phyloP scores from a whole-genome alignment of 176 grass and related monocot genomes.

The Elaeis guineensis region DNA sequence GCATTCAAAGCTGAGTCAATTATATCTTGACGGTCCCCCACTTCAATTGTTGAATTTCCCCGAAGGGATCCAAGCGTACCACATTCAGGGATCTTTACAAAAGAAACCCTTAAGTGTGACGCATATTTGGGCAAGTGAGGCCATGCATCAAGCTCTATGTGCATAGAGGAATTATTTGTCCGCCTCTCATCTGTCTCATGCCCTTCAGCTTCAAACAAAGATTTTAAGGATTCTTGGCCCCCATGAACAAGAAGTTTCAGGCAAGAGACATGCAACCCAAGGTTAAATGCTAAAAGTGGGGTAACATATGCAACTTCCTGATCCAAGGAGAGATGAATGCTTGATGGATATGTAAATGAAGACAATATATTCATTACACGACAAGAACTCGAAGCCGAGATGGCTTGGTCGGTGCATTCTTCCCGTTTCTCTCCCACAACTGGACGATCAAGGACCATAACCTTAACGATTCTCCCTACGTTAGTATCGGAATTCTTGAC shows the following conservation, averaged over 20 bases:
- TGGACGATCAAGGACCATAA: slow-evolving; percentile 44
- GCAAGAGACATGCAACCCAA: slow-evolving; percentile 69
- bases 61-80: slow-evolving; percentile 73
- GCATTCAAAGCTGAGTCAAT: slow-evolving; percentile 71
- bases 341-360: slow-evolving; percentile 27
- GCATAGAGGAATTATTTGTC: slow-evolving; percentile 30
- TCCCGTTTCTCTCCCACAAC: slow-evolving; percentile 9
- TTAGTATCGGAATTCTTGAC: slow-evolving; percentile 80
- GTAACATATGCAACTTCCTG: slow-evolving; percentile 58
- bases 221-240: slow-evolving; percentile 45
- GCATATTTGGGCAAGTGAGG: slow-evolving; percentile 65
- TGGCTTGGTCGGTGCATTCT: slow-evolving; percentile 13
- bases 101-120: slow-evolving; percentile 69
- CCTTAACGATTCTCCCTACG: slow-evolving; percentile 73
- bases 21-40: slow-evolving; percentile 70
- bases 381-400: slow-evolving; percentile 17
- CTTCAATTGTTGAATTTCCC: slow-evolving; percentile 46
- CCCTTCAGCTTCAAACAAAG: slow-evolving; percentile 27
- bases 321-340: slow-evolving; percentile 9
- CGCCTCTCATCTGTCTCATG: slow-evolving; percentile 1
- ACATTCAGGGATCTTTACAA: slow-evolving; percentile 86
- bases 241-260: slow-evolving; percentile 55
- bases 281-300: slow-evolving; percentile 91
- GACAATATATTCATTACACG: slow-evolving; percentile 56
- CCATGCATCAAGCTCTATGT: slow-evolving; percentile 66